Evolutionary conservation across 129 eudicot species (phyloP).

Genomic region (Heracleum sosnowskyi): DNA sequence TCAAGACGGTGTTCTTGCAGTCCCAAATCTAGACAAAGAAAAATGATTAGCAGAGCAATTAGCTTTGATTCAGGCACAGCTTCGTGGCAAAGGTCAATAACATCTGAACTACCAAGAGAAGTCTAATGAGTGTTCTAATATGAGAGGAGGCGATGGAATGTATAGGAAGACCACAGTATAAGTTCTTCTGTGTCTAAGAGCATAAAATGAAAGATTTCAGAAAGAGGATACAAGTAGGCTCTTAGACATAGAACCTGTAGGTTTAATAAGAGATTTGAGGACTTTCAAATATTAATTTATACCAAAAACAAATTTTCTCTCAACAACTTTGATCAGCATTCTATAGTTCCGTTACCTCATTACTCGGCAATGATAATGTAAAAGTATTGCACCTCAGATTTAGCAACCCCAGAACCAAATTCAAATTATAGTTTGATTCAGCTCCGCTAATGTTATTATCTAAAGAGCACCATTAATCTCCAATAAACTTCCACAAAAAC

Average conservation of each 20-base stretch:
- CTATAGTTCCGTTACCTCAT: background rate
- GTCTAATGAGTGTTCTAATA: background rate
- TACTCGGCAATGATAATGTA: background rate
- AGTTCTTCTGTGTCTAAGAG: background rate
- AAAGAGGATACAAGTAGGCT: background rate
- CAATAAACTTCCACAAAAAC: background rate
- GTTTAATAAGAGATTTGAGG: background rate
- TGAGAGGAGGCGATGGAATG: background rate
- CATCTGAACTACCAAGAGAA: constrained; percentile 1
- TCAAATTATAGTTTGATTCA: background rate
- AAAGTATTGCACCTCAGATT: background rate
- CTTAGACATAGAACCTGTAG: background rate
- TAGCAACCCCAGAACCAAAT: background rate
- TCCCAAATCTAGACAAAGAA: constrained; percentile 74
- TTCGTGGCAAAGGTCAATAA: background rate
- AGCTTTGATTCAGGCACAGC: background rate
- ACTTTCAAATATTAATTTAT: background rate
- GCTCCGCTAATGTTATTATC: background rate
- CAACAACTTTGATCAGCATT: background rate
- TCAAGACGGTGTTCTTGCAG: constrained; percentile 95
- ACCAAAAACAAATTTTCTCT: background rate
- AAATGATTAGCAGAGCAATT: background rate
- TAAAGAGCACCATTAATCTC: background rate
- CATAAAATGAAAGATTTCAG: background rate
- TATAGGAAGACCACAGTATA: background rate